phyloP scores from a whole-genome alignment of 169 alveolate species.

The Cryptosporidium bovis region DNA sequence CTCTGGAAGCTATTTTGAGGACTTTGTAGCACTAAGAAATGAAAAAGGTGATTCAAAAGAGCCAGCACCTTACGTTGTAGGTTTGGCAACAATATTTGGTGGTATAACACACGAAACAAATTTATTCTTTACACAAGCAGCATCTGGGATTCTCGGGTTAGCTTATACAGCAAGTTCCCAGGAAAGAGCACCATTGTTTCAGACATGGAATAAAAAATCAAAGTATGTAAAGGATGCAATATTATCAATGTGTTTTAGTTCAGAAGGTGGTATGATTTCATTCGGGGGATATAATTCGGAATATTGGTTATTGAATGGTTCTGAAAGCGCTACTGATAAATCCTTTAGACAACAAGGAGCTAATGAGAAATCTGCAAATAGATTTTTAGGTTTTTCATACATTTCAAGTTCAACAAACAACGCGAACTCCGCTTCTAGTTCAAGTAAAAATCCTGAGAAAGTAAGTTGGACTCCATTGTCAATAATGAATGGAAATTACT shows the following conservation, averaged over 20 bases:
- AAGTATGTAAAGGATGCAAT: constrained; percentile 48
- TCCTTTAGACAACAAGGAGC: constrained; percentile 21
- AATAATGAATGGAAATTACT: constrained; percentile 62
- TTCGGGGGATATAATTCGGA: constrained; percentile 72
- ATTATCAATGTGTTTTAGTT: constrained; percentile 61
- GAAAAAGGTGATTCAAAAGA: constrained; percentile 44
- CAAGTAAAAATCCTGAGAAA: neutral
- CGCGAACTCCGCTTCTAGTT: neutral
- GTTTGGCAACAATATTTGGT: constrained; percentile 63
- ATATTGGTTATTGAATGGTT: constrained; percentile 18
- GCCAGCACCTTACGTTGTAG: constrained; percentile 60
- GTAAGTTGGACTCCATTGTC: constrained; percentile 66
- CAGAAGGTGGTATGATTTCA: constrained; percentile 72
- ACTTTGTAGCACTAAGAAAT: constrained; percentile 61
- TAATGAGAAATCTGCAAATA: neutral
- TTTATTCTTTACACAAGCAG: constrained; percentile 65
- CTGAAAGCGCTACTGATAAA: constrained; percentile 8
- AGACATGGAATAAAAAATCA: constrained; percentile 60
- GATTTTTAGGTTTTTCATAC: constrained; percentile 45
- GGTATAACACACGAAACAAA: constrained; percentile 70
- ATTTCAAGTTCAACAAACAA: neutral
- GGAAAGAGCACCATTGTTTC: constrained; percentile 68
- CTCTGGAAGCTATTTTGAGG: constrained; percentile 69
- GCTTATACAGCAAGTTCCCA: constrained; percentile 66
- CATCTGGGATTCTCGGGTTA: constrained; percentile 73